Evolutionary conservation across 2,329 filamentous ascomycete species (phyloP).

Genomic region (Neospermospora avenae): DNA sequence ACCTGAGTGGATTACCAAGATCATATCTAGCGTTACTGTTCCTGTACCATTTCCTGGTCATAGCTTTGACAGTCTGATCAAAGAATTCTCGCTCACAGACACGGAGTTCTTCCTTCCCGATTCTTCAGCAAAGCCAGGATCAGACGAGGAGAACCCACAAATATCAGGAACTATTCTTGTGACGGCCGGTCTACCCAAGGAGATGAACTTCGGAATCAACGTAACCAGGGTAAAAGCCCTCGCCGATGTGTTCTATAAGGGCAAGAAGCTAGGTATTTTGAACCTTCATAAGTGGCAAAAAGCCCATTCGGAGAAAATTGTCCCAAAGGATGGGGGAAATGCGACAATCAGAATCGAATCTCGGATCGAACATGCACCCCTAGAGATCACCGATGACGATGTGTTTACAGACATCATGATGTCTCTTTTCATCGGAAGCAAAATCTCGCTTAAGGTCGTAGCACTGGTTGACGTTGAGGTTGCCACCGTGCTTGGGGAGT

Average conservation of each 20-base stretch:
- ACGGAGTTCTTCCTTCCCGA: slow-evolving; percentile 85
- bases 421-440: slow-evolving; percentile 69
- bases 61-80: slow-evolving; percentile 77
- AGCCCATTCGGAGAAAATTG: slow-evolving; percentile 73
- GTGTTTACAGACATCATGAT: slow-evolving; percentile 81
- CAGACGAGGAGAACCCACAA: slow-evolving; percentile 69
- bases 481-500: slow-evolving; percentile 73
- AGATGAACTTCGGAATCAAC: slow-evolving; percentile 82
- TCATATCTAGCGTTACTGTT: slow-evolving; percentile 78
- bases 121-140: slow-evolving; percentile 70
- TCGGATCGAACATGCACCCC: slow-evolving; percentile 70
- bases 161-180: slow-evolving; percentile 83
- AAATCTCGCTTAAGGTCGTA: slow-evolving; percentile 70
- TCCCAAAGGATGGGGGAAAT: slow-evolving; percentile 53
- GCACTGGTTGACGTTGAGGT: slow-evolving; percentile 82
- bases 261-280: slow-evolving; percentile 74
- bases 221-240: slow-evolving; percentile 73
- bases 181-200: slow-evolving; percentile 72
- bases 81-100: slow-evolving; percentile 81
- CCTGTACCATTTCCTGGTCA: slow-evolving; percentile 81
- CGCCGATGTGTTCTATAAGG: slow-evolving; percentile 77
- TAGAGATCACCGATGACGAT: slow-evolving; percentile 77
- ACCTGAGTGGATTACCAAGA: slow-evolving; percentile 76
- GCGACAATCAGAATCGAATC: slow-evolving; percentile 72
- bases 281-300: slow-evolving; percentile 79